These are phyloP conservation scores for Globisporangium parvum DNA, from an alignment of 352 stramenopile genomes.

Conservation along the genomic window DNA sequence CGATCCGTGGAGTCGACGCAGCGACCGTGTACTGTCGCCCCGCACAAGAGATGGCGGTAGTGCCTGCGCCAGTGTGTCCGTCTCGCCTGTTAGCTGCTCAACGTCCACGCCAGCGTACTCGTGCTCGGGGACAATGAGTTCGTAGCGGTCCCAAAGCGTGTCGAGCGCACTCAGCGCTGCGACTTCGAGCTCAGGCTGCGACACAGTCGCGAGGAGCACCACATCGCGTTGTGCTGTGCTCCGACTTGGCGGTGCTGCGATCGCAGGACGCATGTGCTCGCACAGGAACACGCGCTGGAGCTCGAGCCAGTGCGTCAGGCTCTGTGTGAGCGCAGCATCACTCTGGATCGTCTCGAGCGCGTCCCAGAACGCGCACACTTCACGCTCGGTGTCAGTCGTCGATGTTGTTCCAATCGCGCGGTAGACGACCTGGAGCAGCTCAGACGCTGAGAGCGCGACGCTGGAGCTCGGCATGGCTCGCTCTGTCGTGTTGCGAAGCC, in stretches of 20 bases:
- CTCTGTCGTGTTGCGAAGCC: not conserved
- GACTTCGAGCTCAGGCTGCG: constrained; percentile 3
- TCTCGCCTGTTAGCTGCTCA: too few species aligned
- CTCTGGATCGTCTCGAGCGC: constrained; percentile 10
- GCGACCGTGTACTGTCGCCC: too few species aligned
- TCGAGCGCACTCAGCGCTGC: constrained; percentile 8
- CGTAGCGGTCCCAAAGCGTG: constrained; percentile 13
- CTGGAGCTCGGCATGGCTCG: not conserved
- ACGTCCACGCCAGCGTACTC: not conserved
- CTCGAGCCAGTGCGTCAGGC: constrained; percentile 17
- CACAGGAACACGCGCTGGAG: constrained; percentile 29
- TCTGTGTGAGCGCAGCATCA: constrained; percentile 11
- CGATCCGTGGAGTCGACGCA: not conserved
- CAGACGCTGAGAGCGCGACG: not conserved
- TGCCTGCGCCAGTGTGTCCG: too few species aligned
- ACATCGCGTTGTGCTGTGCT: too few species aligned
- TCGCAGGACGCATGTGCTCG: constrained; percentile 14
- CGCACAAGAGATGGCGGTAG: too few species aligned
- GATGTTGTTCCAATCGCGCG: not conserved
- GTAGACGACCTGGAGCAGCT: constrained; percentile 4
- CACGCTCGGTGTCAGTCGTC: not conserved
- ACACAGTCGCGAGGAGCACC: not conserved
- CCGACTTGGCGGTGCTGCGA: too few species aligned
- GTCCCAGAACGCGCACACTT: constrained; percentile 13
- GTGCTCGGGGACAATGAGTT: constrained; percentile 5